Conservation (phyloP, 164 flowering plant genomes). For the Magnolia officinalis region DNA sequence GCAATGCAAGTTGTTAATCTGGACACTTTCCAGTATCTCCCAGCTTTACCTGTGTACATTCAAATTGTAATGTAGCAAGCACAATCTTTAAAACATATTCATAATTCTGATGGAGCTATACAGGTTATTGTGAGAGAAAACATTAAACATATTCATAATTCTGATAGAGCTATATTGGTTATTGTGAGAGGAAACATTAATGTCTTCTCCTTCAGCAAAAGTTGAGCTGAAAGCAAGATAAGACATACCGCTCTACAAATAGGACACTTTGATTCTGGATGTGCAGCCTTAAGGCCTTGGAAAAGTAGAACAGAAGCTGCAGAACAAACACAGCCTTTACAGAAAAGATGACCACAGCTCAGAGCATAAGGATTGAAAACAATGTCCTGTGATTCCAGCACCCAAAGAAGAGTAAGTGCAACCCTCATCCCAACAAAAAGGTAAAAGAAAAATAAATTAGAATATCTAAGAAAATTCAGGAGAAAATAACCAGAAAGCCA, state of each 20-base stretch:
- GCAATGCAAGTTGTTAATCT: too few species aligned
- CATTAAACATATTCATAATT: too few species aligned
- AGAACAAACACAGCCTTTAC: slow-evolving; percentile 80
- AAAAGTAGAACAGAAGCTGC: slow-evolving; percentile 72
- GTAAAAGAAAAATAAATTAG: background rate
- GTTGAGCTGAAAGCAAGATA: background rate
- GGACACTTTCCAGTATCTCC: too few species aligned
- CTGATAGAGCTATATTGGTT: too few species aligned
- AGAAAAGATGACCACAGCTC: slow-evolving; percentile 83
- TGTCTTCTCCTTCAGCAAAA: too few species aligned
- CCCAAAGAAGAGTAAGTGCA: background rate
- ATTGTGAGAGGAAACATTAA: too few species aligned
- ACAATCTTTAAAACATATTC: too few species aligned
- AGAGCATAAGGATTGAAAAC: slow-evolving; percentile 86
- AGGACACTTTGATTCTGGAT: slow-evolving; percentile 62
- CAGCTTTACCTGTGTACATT: too few species aligned
- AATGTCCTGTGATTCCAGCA: slow-evolving; percentile 43
- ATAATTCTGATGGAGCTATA: too few species aligned
- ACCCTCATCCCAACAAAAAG: background rate
- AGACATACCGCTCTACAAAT: slow-evolving; percentile 73
- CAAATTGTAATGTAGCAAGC: too few species aligned
- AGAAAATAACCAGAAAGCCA: background rate
- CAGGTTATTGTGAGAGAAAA: too few species aligned
- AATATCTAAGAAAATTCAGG: background rate
- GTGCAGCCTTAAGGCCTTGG: slow-evolving; percentile 66